A percentile compares a stretch with the other conserved stretches of the same genome.
Conservation (phyloP, 345 rosid genomes). For the Gossypium longicalyx region DNA sequence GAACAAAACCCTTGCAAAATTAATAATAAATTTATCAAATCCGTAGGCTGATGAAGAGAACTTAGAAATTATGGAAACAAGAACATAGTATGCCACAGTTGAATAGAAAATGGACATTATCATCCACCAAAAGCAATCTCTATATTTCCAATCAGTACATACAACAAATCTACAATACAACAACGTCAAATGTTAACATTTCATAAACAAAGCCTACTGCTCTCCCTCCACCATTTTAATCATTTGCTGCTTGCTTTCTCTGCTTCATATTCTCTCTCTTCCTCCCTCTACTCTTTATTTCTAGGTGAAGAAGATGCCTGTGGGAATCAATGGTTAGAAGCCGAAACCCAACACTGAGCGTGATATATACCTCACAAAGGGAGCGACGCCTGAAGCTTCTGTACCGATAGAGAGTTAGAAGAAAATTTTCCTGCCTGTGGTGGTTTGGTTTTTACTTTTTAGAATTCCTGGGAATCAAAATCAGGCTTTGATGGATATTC, state of each 20-base stretch:
- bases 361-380: constrained; percentile 1
- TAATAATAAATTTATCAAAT: no score
- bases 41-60: no score
- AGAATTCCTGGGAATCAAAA: constrained; percentile 65
- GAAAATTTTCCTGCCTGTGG: constrained; percentile 19
- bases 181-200: constrained; percentile 15
- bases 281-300: constrained; percentile 14
- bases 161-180: constrained; percentile 9
- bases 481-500: constrained; percentile 88
- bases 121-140: constrained; percentile 1
- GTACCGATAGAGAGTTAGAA: constrained; percentile 20
- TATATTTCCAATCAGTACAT: constrained; percentile 22
- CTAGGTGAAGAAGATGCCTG: constrained; percentile 6
- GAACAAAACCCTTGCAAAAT: no score
- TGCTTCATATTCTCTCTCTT: neutral
- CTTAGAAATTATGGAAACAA: no score
- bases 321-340: constrained; percentile 23
- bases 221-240: constrained; percentile 9
- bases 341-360: constrained; percentile 3
- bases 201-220: constrained; percentile 5
- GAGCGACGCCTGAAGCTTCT: constrained; percentile 2
- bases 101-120: neutral
- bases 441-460: constrained; percentile 27
- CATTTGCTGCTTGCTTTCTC: neutral
- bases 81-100: no score